phyloP scores from a whole-genome alignment of 2,329 filamentous ascomycete genomes.

The Diaporthe caulivora region DNA sequence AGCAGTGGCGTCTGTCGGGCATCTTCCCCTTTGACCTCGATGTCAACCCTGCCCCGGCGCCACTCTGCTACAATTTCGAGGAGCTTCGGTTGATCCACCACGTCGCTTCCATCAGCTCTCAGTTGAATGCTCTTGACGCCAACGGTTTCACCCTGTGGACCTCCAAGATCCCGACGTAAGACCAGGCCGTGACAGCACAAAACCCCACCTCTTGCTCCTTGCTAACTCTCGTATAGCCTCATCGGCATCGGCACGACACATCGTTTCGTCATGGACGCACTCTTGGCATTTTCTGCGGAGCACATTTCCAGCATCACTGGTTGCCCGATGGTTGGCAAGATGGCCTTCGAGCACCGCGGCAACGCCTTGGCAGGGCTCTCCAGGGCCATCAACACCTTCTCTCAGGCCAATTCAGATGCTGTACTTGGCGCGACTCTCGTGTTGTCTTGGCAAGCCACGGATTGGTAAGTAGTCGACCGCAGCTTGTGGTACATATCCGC shows the following conservation, averaged over 20 bases:
- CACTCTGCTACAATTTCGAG: constrained; percentile 78
- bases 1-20: constrained; percentile 86
- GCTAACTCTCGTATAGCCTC: constrained; percentile 66
- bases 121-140: constrained; percentile 81
- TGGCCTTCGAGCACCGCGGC: constrained; percentile 90
- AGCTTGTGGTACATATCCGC: not conserved
- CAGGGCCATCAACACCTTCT: constrained; percentile 87
- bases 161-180: constrained; percentile 90
- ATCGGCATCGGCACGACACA: constrained; percentile 85
- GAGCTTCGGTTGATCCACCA: constrained; percentile 93
- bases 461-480: constrained; percentile 78
- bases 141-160: constrained; percentile 94
- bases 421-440: constrained; percentile 92
- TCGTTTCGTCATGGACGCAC: constrained; percentile 92
- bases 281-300: constrained; percentile 93
- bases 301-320: constrained; percentile 92
- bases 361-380: constrained; percentile 89
- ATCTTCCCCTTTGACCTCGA: constrained; percentile 87
- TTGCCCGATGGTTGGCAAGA: constrained; percentile 85
- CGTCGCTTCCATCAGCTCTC: constrained; percentile 85
- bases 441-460: constrained; percentile 94
- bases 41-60: constrained; percentile 80
- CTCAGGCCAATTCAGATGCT: constrained; percentile 87
- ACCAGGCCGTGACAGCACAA: constrained; percentile 23
- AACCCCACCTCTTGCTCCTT: constrained; percentile 34